phyloP scores from a whole-genome alignment of 495 filamentous ascomycete species.

The Talaromyces thailandensis region DNA sequence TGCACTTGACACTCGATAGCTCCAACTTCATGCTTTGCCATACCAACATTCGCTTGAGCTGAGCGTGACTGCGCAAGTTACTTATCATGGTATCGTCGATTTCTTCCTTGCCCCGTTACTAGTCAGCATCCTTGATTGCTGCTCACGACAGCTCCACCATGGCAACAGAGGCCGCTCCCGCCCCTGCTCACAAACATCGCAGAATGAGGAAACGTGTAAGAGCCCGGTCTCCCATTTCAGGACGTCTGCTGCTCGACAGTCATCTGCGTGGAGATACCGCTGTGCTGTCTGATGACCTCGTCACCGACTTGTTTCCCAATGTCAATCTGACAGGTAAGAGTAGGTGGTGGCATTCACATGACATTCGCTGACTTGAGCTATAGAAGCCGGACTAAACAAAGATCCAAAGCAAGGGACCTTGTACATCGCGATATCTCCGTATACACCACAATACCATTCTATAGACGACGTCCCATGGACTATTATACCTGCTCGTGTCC shows the following conservation, averaged over 20 bases:
- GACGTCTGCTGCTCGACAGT: slow-evolving; percentile 63
- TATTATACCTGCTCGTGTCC: slow-evolving; percentile 63
- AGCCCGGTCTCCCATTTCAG: slow-evolving; percentile 39
- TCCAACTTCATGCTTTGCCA: background rate
- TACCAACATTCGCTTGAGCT: background rate
- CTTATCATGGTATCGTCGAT: background rate
- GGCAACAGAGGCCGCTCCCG: background rate
- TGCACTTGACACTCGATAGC: background rate
- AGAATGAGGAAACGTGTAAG: background rate
- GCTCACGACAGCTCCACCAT: background rate
- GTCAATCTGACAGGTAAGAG: slow-evolving; percentile 28
- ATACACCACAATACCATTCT: slow-evolving; percentile 50
- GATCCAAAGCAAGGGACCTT: slow-evolving; percentile 24
- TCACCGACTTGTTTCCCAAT: slow-evolving; percentile 68
- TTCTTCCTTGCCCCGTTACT: background rate
- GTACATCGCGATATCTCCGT: slow-evolving; percentile 76
- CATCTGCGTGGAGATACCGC: slow-evolving; percentile 83
- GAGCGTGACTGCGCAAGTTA: background rate
- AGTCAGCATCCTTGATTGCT: background rate
- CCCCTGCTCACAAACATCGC: slow-evolving; percentile 1
- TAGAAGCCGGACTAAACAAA: slow-evolving; percentile 6
- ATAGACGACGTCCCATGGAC: slow-evolving; percentile 69
- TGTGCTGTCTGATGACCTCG: slow-evolving; percentile 79
- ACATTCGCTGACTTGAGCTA: background rate
- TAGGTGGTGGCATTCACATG: background rate